Percentiles rank a stretch among this genome's conserved stretches.
phyloP scores from a whole-genome alignment of 78 protist genomes.

The Isochrysis galbana region DNA sequence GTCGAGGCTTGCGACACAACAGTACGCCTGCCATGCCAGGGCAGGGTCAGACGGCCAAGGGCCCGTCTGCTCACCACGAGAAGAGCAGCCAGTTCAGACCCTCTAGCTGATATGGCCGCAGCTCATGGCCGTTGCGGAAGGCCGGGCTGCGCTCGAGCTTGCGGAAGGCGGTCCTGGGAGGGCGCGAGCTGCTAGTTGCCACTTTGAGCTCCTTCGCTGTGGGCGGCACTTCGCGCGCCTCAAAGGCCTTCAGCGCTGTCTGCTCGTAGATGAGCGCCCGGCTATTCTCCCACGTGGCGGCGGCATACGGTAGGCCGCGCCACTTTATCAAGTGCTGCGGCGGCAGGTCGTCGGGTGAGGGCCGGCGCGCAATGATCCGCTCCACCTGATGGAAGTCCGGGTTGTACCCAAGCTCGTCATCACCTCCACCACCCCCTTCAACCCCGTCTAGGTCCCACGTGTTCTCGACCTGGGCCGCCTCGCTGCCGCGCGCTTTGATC shows the following conservation, averaged over 20 bases:
- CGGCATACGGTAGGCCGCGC: background rate
- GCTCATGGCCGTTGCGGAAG: constrained; percentile 12
- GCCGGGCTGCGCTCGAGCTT: background rate
- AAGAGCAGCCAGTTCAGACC: constrained; percentile 57
- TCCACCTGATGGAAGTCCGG: background rate
- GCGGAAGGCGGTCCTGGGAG: background rate
- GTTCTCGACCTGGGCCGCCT: background rate
- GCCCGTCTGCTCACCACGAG: constrained; percentile 50
- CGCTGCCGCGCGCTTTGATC: background rate
- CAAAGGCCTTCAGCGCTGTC: background rate
- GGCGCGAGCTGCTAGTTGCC: background rate
- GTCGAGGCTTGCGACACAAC: too few relatives aligned
- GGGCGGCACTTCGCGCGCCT: background rate
- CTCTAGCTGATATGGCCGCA: constrained; percentile 50
- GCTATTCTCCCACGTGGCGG: background rate
- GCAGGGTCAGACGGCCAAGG: too few relatives aligned
- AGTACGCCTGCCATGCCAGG: too few relatives aligned
- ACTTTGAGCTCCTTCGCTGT: background rate
- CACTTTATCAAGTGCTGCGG: background rate
- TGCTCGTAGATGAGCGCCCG: background rate
- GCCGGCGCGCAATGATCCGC: background rate
- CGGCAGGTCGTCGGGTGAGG: background rate
- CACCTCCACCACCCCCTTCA: background rate
- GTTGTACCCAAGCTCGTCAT: background rate
- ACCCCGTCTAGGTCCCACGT: background rate